Percentiles rank a stretch among this genome's conserved stretches.
Conservation (phyloP, 1,139 yeast species). For the Zygoascus sp. region DNA sequence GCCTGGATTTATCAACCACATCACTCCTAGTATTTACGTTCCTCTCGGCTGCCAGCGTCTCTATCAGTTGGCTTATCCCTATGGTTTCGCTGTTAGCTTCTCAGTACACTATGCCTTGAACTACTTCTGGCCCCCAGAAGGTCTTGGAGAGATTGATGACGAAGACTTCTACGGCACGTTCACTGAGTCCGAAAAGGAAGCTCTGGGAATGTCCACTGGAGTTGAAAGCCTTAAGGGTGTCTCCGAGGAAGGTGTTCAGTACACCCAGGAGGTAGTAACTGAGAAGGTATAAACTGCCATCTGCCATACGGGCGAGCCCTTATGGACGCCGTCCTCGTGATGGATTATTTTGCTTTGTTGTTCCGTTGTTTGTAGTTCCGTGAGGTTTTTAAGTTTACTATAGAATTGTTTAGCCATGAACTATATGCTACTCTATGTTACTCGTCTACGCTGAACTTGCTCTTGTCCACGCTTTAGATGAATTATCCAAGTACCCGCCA, state of each 20-base stretch:
- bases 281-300: background rate
- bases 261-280: background rate
- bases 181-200: conserved; percentile 4
- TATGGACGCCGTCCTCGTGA: too few species aligned
- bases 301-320: too few species aligned
- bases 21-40: conserved; percentile 32
- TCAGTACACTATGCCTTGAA: conserved; percentile 37
- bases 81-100: conserved; percentile 43
- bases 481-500: too few species aligned
- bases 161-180: conserved; percentile 40
- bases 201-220: conserved; percentile 1
- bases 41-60: conserved; percentile 31
- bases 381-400: too few species aligned
- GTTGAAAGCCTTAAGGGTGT: background rate
- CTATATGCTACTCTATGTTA: too few species aligned
- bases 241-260: background rate
- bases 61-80: conserved; percentile 28
- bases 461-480: too few species aligned
- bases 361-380: too few species aligned
- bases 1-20: conserved; percentile 40
- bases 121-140: conserved; percentile 37
- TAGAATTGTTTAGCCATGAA: too few species aligned
- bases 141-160: conserved; percentile 36
- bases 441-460: too few species aligned
- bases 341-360: background rate